A percentile compares a stretch with the other conserved stretches of the same genome.
phyloP scores from a whole-genome alignment of 2,329 filamentous ascomycete species.

The Cercospora canescens region DNA sequence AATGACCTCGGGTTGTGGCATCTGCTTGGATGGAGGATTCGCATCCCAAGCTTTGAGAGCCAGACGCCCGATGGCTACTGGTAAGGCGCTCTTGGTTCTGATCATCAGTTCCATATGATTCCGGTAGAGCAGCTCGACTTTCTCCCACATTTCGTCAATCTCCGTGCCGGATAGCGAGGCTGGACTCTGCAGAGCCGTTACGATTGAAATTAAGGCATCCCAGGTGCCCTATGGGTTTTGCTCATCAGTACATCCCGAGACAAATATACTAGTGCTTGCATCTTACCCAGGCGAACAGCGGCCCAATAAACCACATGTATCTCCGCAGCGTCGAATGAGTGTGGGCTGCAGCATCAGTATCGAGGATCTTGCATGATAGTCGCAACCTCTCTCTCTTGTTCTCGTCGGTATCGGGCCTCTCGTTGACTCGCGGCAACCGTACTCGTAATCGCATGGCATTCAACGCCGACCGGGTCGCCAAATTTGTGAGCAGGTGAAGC shows the following conservation, averaged over 20 bases:
- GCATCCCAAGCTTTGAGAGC: slow-evolving; percentile 48
- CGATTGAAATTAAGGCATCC: slow-evolving; percentile 40
- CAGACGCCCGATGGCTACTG: slow-evolving; percentile 45
- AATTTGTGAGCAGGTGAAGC: slow-evolving; percentile 46
- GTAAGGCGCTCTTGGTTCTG: slow-evolving; percentile 33
- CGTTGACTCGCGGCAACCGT: slow-evolving; percentile 44
- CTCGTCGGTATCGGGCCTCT: slow-evolving; percentile 31
- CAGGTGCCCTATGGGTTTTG: not conserved
- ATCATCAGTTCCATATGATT: slow-evolving; percentile 42
- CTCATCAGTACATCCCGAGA: not conserved
- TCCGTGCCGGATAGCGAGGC: slow-evolving; percentile 18
- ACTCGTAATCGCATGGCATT: slow-evolving; percentile 47
- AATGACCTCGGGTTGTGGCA: not conserved
- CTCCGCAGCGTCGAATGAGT: slow-evolving; percentile 42
- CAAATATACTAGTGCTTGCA: not conserved
- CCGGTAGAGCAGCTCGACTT: slow-evolving; percentile 46
- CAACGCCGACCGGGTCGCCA: slow-evolving; percentile 46
- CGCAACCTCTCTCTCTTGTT: slow-evolving; percentile 43
- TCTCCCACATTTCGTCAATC: slow-evolving; percentile 42
- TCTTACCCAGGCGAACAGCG: slow-evolving; percentile 46
- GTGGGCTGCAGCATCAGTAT: slow-evolving; percentile 43
- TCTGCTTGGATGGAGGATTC: not conserved
- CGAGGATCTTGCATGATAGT: slow-evolving; percentile 43
- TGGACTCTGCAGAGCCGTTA: slow-evolving; percentile 35
- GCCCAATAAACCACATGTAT: slow-evolving; percentile 55